Conservation (phyloP, 345 rosid genomes). For the Rhodamnia rubescens region DNA sequence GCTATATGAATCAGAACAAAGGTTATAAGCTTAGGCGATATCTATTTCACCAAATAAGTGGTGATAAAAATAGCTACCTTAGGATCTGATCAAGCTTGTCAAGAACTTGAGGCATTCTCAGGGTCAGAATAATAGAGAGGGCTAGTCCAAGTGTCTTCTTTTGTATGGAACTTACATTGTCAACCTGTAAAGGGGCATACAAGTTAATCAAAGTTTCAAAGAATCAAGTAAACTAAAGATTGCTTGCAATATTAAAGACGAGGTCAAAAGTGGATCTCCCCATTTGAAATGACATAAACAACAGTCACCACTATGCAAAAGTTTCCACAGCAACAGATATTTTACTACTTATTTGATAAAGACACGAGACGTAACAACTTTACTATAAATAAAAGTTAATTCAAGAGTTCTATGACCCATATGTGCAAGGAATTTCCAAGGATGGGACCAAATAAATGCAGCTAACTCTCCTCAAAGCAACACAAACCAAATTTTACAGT, state of each 20-base stretch:
- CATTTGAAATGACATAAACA: neutral
- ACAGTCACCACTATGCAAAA: neutral
- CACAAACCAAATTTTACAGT: neutral
- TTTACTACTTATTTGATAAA: neutral
- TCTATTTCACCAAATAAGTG: neutral
- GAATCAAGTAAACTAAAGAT: neutral
- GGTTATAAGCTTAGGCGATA: neutral
- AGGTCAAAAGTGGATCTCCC: neutral
- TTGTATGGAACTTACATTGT: constrained; percentile 56
- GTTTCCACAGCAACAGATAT: neutral
- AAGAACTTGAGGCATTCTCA: constrained; percentile 87
- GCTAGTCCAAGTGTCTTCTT: constrained; percentile 78
- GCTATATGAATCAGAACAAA: constrained; percentile 22
- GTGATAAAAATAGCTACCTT: constrained; percentile 27
- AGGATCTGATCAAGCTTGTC: constrained; percentile 89
- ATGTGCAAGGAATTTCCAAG: neutral
- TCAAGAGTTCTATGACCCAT: neutral
- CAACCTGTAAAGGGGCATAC: constrained; percentile 42
- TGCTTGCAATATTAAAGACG: neutral
- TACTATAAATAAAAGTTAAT: neutral
- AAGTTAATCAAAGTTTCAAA: constrained; percentile 4
- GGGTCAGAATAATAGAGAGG: constrained; percentile 76
- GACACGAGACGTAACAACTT: neutral
- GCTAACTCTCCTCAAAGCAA: neutral
- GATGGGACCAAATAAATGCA: neutral